Evolutionary conservation across 1,284 basidiomycete genomes (phyloP), one percentile per base, ranked within the genome.

Genomic region (Heliocybe sulcata): DNA sequence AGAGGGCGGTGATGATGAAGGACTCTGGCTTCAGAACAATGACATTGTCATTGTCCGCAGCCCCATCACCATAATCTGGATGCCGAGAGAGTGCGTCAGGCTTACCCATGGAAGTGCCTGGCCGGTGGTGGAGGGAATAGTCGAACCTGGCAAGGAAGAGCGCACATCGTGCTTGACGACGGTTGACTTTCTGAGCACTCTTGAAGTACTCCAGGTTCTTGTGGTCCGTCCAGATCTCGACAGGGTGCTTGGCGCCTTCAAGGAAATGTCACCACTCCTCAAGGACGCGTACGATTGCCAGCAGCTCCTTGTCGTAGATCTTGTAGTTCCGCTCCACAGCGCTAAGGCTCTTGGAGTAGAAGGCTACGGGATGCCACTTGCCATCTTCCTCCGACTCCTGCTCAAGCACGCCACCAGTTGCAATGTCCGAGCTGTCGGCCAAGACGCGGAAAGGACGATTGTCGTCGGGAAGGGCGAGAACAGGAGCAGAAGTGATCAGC

Each of bases 171-270:
- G 70, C 73, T 60, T 81, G 75, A 9, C 60, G 53, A 0, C 66
- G 56, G 26, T 67, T 76, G 0, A 80, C 62, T 3, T 69, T 64
- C 29, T 73, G 65, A 0, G 70, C 56, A 0, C 60, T 64, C 9
- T 56, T 33, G 63, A 72, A 79, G 54, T 75, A 76, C 22, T 67
- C 62, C 0, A 80, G 67, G 56, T 77, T 77, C 12, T 69, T 64
- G 57, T 81, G 77, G 57, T 81, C 73, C 0, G 71, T 67, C 51
- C 62, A 62, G 22, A 78, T 62, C 1, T 57, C 60, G 26, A 73
- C 56, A 0, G 56, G 48, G 0, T 65, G 29, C 3, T n/a, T 11
- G 1, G 59, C 45, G 12, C 73, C 73, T 57, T 66, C 53, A 0
- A 73, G 57, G 54, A 71, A 73, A 31, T 74, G 69, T 22, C 65